Base-by-base conservation (phyloP, 331 rosid species). In the Phaseolus coccineus region DNA sequence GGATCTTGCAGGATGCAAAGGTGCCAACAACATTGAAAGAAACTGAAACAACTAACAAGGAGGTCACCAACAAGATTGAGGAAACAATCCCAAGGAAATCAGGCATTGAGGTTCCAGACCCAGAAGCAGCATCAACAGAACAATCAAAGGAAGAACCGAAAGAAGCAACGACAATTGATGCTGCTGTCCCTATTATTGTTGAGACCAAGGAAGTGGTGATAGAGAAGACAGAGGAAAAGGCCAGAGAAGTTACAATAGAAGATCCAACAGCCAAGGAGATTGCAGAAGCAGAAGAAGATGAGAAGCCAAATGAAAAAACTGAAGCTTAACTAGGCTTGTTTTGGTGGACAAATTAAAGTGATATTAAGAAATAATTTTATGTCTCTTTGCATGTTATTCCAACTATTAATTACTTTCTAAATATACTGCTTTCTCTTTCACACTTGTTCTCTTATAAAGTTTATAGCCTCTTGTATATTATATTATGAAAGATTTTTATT, bases 161-260 rank as follows among this genome's bases (percentile, higher is more conserved):
- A 15, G 55, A 50, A 51, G 57, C 8, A 15, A 50, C 19, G 15
- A 50, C 22, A 47, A 51, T 68, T 8, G 83, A 78, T 66, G 79
- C 16, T 8, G 46, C 16, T 5, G 73, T 50, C 55, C 2, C 22
- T 1, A 9, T 16, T 50, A 50, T 50, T 48, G 56, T 52, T 50
- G 78, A 84, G 46, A 79, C 64, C 1, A 67, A 74, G 62, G 76
- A 80, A 25, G 81, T 74, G 64, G 48, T 31, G 59, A 53, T 53
- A 19, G 28, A 19, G 59, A 53, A 53, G 76, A 71, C 10, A 48
- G 58, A 67, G 73, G 37, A 67, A 24, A 67, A 42, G 35, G 22
- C 55, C 11, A 24, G 25, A 67, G 33, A 67, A 67, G 24, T 39
- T 22, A 65, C 8, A 24, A 56, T 37, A 42, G 25, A 53, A 39